Conservation (phyloP, 2,329 filamentous ascomycete species). For the Dactylonectria estremocensis region DNA sequence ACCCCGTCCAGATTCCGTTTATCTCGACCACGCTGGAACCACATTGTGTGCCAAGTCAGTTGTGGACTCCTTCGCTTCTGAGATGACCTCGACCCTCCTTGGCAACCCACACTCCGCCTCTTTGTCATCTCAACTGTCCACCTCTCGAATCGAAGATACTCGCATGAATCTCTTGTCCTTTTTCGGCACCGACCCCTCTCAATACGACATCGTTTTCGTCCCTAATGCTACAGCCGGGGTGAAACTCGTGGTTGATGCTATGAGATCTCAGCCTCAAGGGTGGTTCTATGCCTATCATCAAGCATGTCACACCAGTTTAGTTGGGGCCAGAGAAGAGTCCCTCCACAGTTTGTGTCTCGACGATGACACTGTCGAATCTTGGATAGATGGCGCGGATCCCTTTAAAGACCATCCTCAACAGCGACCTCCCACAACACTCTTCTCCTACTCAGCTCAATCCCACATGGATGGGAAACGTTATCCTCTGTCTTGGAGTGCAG, state of each 20-base stretch:
- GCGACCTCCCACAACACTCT: slow-evolving; percentile 59
- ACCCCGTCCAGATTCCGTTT: slow-evolving; percentile 73
- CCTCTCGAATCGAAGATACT: slow-evolving; percentile 81
- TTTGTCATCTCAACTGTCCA: slow-evolving; percentile 82
- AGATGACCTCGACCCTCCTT: slow-evolving; percentile 84
- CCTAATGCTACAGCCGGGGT: slow-evolving; percentile 93
- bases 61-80: slow-evolving; percentile 83
- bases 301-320: slow-evolving; percentile 88
- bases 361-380: slow-evolving; percentile 74
- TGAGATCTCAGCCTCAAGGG: slow-evolving; percentile 77
- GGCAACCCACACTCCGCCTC: slow-evolving; percentile 95
- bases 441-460: slow-evolving; percentile 92
- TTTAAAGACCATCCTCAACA: slow-evolving; percentile 45
- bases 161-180: slow-evolving; percentile 80
- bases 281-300: slow-evolving; percentile 89
- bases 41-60: slow-evolving; percentile 85
- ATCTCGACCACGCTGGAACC: slow-evolving; percentile 97
- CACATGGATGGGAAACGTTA: slow-evolving; percentile 90
- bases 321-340: slow-evolving; percentile 85
- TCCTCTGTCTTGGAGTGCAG: slow-evolving; percentile 77
- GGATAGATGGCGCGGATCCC: slow-evolving; percentile 66
- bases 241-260: slow-evolving; percentile 86
- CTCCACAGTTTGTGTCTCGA: slow-evolving; percentile 75
- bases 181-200: slow-evolving; percentile 84
- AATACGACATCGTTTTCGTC: slow-evolving; percentile 92